phyloP scores from a whole-genome alignment of 805 yeast genomes.

The Zygotorulaspora danielsina region DNA sequence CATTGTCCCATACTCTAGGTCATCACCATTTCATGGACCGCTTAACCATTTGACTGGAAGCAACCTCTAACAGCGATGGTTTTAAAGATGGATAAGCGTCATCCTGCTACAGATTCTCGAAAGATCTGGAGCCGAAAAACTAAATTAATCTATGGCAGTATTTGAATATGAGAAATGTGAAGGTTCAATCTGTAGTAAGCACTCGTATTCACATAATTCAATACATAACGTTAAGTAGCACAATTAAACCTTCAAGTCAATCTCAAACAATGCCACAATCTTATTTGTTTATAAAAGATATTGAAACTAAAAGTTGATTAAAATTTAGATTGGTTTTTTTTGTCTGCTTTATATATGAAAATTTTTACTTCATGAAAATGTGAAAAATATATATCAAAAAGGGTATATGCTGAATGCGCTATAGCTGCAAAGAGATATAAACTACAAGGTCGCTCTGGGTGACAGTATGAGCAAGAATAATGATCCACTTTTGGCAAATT shows the following conservation, averaged over 20 bases:
- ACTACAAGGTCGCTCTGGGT: not conserved
- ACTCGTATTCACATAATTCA: constrained; percentile 3
- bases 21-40: constrained; percentile 96
- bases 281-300: not conserved
- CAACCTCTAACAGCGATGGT: constrained; percentile 98
- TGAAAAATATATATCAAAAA: not conserved
- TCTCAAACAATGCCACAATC: constrained; percentile 9
- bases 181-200: constrained; percentile 4
- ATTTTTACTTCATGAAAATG: not conserved
- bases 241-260: constrained; percentile 6
- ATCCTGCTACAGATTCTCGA: not conserved
- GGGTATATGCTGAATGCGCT: not conserved
- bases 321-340: not conserved
- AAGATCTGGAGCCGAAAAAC: not conserved
- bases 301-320: not conserved
- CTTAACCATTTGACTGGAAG: constrained; percentile 49
- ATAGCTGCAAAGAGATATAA: not conserved
- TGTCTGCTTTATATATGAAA: constrained; percentile 1
- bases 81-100: constrained; percentile 65
- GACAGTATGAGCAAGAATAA: constrained; percentile 24
- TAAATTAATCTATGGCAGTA: constrained; percentile 10
- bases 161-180: constrained; percentile 1
- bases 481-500: constrained; percentile 48
- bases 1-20: constrained; percentile 81
- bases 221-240: constrained; percentile 3